Evolutionary conservation across 2,329 filamentous ascomycete genomes (phyloP).

Genomic region (Pseudocercospora fuligena): DNA sequence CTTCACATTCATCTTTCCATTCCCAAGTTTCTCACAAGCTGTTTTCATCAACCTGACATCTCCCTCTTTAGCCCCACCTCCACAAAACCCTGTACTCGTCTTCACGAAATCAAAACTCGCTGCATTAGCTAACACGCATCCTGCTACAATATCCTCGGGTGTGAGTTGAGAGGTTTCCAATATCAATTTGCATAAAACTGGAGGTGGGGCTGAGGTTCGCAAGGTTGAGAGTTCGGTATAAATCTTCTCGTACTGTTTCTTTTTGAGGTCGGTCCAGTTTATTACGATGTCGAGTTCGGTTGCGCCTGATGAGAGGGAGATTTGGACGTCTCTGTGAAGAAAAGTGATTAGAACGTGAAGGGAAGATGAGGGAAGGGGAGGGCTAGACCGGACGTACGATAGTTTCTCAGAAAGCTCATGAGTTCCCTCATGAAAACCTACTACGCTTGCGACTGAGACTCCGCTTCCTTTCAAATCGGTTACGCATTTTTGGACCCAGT

Average conservation of each 20-base stretch:
- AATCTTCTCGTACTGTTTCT: constrained; percentile 51
- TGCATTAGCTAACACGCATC: constrained; percentile 55
- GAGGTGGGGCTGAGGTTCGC: constrained; percentile 51
- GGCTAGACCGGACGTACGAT: neutral
- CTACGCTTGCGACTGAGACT: constrained; percentile 61
- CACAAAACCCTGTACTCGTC: constrained; percentile 64
- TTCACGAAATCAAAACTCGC: constrained; percentile 65
- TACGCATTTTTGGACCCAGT: constrained; percentile 57
- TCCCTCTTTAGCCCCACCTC: constrained; percentile 57
- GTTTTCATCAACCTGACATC: constrained; percentile 61
- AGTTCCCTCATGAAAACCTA: constrained; percentile 65
- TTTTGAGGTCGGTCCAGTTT: constrained; percentile 55
- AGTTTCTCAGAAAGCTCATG: constrained; percentile 57
- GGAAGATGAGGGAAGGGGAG: neutral
- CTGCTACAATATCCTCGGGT: constrained; percentile 57
- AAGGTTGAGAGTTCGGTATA: constrained; percentile 60
- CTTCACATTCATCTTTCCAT: constrained; percentile 57
- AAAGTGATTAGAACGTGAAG: neutral
- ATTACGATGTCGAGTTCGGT: constrained; percentile 64
- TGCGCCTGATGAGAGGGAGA: constrained; percentile 57
- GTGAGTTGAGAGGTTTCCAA: constrained; percentile 62
- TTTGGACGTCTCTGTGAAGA: constrained; percentile 50
- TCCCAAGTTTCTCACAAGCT: constrained; percentile 49
- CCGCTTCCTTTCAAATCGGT: constrained; percentile 53
- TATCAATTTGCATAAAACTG: constrained; percentile 60